phyloP scores from a whole-genome alignment of 176 grass and related monocot genomes.

The Bonia amplexicaulis region DNA sequence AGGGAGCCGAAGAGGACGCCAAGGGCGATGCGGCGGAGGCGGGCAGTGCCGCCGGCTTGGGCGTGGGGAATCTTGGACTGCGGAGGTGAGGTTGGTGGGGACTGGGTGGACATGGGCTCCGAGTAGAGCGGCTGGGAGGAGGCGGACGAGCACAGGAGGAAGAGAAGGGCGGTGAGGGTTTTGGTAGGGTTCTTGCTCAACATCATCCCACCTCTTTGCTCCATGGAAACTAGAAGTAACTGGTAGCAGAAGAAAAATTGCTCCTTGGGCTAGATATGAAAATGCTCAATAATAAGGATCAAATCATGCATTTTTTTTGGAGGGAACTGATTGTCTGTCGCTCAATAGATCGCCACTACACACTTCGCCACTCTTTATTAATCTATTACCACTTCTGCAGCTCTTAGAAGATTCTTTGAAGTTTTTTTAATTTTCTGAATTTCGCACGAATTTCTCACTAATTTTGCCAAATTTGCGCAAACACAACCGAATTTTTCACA shows the following conservation, averaged over 20 bases:
- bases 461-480: too few species aligned
- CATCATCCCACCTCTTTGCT: not conserved
- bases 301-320: not conserved
- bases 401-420: too few species aligned
- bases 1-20: slow-evolving; percentile 81
- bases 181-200: slow-evolving; percentile 62
- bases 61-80: slow-evolving; percentile 36
- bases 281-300: slow-evolving; percentile 4
- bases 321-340: too few species aligned
- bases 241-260: not conserved
- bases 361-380: too few species aligned
- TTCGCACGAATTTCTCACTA: too few species aligned
- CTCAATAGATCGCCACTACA: too few species aligned
- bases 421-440: too few species aligned
- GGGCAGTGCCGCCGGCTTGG: slow-evolving; percentile 30
- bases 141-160: slow-evolving; percentile 34
- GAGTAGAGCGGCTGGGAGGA: slow-evolving; percentile 58
- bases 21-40: slow-evolving; percentile 68
- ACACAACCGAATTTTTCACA: too few species aligned
- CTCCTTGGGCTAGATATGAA: not conserved
- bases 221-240: slow-evolving; percentile 34
- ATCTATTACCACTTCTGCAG: too few species aligned
- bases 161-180: slow-evolving; percentile 35
- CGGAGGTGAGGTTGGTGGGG: slow-evolving; percentile 7
- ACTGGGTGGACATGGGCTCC: slow-evolving; percentile 46